Base-by-base conservation (phyloP, 441 rosid species). In the Cnidoscolus chayamansa region DNA sequence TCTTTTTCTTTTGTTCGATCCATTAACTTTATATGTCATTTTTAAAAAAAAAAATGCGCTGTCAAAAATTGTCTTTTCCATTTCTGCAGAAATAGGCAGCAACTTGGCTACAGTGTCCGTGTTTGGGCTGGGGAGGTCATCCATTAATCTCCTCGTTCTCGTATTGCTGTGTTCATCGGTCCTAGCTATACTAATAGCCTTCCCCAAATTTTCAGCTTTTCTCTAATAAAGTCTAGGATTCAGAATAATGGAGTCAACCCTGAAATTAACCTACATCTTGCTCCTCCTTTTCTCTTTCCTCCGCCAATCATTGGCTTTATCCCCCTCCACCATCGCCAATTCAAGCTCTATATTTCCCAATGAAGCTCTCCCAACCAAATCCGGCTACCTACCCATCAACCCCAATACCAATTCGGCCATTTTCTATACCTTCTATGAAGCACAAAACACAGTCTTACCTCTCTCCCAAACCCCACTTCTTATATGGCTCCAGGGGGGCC, bases 401-500 rank as follows among this genome's bases (percentile, higher is more conserved):
- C 75, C 84, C 20, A 37, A 82, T 51, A 74, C 89, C 0, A 79
- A 60, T 19, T 90, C 98, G 1, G 85, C 93, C 78, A 84, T 93
- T 64, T 93, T 87, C 82, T 91, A 87, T 80, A 8, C 89, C 54
- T 93, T 78, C 82, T 91, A 93, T 72, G 97, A 93, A 83, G 90
- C 96, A 47, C 92, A 89, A 60, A 72, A 72, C 60, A 76, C 86
- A 54, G 77, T 72, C 7, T 74, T 80, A 15, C 72, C 87, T 30
- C 84, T 81, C 37, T 45, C 88, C 31, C 48, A 86, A 74, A 87
- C 92, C 78, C 96, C 97, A 0, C 83, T 91, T 63, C 81, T 93
- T 53, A 78, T 91, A 49, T 91, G 94, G 98, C 97, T 93, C 71
- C 94, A 91, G 76, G 98, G 97, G 20, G 96, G 96, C 47, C 98